phyloP scores from a whole-genome alignment of 768 basidiomycete species.

The Termitomyces sp. region DNA sequence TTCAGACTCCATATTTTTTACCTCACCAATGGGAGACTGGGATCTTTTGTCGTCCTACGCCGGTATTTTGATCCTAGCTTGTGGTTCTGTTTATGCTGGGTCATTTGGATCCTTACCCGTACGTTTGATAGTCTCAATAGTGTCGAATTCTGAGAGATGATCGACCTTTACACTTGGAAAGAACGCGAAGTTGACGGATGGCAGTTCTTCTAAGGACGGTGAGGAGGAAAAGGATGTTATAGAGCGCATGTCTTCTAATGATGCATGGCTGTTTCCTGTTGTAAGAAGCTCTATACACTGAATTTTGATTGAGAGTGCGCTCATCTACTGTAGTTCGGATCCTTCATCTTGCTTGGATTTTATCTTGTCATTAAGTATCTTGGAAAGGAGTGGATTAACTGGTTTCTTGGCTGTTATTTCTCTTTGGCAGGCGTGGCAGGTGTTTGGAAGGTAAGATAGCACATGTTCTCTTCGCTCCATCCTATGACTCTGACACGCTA shows the following conservation, averaged over 20 bases:
- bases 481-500: not conserved
- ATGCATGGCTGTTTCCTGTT: constrained; percentile 75
- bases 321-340: constrained; percentile 50
- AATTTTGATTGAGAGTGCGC: not conserved
- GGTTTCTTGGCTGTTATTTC: constrained; percentile 73
- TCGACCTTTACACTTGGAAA: constrained; percentile 1
- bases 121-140: constrained; percentile 18
- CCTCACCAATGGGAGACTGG: constrained; percentile 33
- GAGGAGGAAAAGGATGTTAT: constrained; percentile 57
- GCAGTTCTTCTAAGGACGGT: constrained; percentile 22
- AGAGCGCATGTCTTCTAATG: constrained; percentile 57
- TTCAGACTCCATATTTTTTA: not conserved
- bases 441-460: constrained; percentile 54
- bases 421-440: constrained; percentile 58
- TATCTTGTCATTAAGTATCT: constrained; percentile 70
- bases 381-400: constrained; percentile 81
- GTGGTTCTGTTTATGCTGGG: constrained; percentile 63
- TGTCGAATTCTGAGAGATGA: not conserved
- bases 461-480: constrained; percentile 10
- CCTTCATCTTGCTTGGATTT: constrained; percentile 59
- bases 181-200: constrained; percentile 19
- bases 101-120: constrained; percentile 67
- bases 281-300: constrained; percentile 33
- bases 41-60: constrained; percentile 62
- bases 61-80: constrained; percentile 63